Percentiles rank a stretch among this genome's conserved stretches.
phyloP scores from a whole-genome alignment of 23 red algal species.

The Rhodosorus marinus region DNA sequence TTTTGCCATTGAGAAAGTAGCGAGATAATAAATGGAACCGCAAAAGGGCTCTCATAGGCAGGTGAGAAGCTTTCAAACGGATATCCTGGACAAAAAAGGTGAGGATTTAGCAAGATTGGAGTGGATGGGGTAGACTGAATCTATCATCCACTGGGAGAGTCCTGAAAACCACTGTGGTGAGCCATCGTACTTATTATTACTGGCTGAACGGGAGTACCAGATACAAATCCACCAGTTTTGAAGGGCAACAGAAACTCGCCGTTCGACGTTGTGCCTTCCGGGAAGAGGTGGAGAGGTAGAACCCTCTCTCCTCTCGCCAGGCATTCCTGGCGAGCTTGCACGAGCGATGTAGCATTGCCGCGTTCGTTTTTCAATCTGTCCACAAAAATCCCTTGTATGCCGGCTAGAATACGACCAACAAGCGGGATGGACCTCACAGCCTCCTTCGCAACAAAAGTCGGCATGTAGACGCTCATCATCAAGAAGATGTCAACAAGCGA shows the following conservation, averaged over 20 bases:
- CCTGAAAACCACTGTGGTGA: no score
- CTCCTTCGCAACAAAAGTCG: conserved; percentile 69
- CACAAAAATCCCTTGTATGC: conserved; percentile 61
- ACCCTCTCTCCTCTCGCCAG: conserved; percentile 14
- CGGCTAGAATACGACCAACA: conserved; percentile 44
- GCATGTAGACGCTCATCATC: conserved; percentile 19
- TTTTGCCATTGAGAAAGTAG: no score
- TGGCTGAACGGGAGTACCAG: conserved; percentile 45
- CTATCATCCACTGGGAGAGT: no score
- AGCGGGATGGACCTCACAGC: conserved; percentile 19
- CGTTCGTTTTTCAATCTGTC: conserved; percentile 7
- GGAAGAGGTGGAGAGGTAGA: conserved; percentile 55
- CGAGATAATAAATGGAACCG: no score
- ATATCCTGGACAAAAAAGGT: no score
- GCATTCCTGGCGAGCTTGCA: conserved; percentile 12
- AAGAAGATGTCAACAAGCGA: conserved; percentile 64
- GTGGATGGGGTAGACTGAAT: no score
- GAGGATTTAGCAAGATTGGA: no score
- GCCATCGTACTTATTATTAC: no score
- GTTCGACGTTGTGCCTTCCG: conserved; percentile 70
- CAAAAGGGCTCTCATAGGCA: no score
- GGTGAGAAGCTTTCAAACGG: conserved; percentile 2
- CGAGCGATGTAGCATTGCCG: conserved; percentile 12
- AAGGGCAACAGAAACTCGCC: conserved; percentile 64
- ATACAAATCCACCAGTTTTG: conserved; percentile 62